Evolutionary conservation across 768 basidiomycete genomes (phyloP).

Genomic region (Boletus rubropictus): DNA sequence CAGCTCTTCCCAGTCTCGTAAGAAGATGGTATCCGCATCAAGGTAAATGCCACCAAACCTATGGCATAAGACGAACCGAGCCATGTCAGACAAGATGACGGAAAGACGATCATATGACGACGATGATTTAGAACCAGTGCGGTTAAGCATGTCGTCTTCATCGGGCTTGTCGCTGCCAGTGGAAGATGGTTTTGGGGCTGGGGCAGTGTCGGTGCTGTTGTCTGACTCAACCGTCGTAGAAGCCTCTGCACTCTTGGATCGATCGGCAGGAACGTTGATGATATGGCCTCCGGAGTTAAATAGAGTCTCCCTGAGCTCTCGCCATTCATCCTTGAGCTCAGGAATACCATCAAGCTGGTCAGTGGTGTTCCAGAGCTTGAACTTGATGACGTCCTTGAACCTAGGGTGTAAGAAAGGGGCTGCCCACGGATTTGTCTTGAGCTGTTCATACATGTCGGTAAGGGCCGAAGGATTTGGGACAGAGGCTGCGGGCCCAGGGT

Average conservation of each 20-base stretch:
- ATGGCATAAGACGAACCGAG: conserved; percentile 94
- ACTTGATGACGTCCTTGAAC: conserved; percentile 88
- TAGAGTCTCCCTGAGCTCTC: conserved; percentile 60
- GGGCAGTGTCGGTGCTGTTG: conserved; percentile 20
- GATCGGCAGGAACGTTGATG: conserved; percentile 53
- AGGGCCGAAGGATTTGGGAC: conserved; percentile 80
- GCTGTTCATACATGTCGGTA: conserved; percentile 75
- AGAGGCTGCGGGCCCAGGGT: conserved; percentile 91
- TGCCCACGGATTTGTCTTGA: conserved; percentile 88
- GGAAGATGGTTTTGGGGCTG: conserved; percentile 17
- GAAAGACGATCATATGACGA: conserved; percentile 86
- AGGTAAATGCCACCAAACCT: conserved; percentile 95
- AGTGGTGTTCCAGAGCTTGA: conserved; percentile 98
- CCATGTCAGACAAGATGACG: conserved; percentile 94
- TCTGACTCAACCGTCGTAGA: conserved; percentile 14
- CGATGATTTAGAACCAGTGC: conserved; percentile 83
- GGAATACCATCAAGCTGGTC: conserved; percentile 90
- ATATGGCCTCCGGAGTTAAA: conserved; percentile 87
- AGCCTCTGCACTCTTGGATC: conserved; percentile 28
- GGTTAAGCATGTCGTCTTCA: conserved; percentile 60
- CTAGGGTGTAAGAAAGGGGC: conserved; percentile 90
- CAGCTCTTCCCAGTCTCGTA: conserved; percentile 97
- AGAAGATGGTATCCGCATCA: conserved; percentile 91
- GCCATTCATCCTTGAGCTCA: conserved; percentile 89
- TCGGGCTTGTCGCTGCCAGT: conserved; percentile 30